Evolutionary conservation across 805 yeast genomes (phyloP).

Genomic region (Pichia ethanolica): DNA sequence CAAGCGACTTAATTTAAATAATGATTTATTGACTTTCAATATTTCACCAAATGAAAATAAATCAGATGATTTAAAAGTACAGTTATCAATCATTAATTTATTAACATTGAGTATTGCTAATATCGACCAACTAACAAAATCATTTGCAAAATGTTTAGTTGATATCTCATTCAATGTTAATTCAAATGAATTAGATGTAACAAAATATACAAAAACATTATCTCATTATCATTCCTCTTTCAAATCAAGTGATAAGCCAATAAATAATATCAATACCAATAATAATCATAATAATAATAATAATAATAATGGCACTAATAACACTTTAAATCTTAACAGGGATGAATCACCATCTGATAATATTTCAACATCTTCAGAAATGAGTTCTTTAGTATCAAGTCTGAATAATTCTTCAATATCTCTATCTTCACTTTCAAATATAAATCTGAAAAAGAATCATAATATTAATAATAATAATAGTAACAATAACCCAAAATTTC

Average conservation of each 20-base stretch:
- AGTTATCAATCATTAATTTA: not conserved
- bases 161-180: not conserved
- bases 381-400: not conserved
- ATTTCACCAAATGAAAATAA: not conserved
- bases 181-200: not conserved
- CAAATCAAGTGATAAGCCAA: too few relatives aligned
- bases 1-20: not conserved
- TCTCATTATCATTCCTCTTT: too few relatives aligned
- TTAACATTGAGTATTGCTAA: not conserved
- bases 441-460: too few relatives aligned
- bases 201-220: not conserved
- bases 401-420: not conserved
- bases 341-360: not conserved
- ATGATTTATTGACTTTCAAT: conserved; percentile 1
- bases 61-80: not conserved
- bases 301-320: too few relatives aligned
- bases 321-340: too few relatives aligned
- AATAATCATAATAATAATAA: too few relatives aligned
- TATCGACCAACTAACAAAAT: not conserved
- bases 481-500: not conserved
- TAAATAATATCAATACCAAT: too few relatives aligned
- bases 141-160: not conserved
- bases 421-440: not conserved
- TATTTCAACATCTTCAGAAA: not conserved
- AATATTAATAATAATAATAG: too few relatives aligned